phyloP scores from a whole-genome alignment of 2,329 filamentous ascomycete species.

The Phoma sp. region DNA sequence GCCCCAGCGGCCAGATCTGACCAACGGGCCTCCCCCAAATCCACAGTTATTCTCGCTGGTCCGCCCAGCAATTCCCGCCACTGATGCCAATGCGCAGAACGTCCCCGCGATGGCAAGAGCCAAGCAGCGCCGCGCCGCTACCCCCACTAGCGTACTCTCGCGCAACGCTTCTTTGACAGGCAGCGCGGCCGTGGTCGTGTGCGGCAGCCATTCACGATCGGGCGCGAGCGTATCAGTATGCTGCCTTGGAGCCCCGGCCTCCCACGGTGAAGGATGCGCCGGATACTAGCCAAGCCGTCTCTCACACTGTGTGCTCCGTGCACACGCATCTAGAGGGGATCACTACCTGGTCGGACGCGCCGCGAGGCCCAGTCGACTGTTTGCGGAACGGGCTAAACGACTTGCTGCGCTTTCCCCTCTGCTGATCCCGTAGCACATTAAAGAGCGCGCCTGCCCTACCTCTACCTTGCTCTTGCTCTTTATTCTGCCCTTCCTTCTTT shows the following conservation, averaged over 20 bases:
- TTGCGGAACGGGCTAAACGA: constrained; percentile 29
- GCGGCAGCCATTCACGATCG: constrained; percentile 24
- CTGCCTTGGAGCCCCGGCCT: constrained; percentile 4
- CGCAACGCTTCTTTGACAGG: constrained; percentile 28
- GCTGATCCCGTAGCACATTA: constrained; percentile 39
- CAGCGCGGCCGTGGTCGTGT: constrained; percentile 19
- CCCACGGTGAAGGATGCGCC: constrained; percentile 21
- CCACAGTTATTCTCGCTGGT: constrained; percentile 7
- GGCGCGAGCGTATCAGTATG: constrained; percentile 26
- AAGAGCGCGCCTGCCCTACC: constrained; percentile 25
- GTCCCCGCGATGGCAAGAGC: constrained; percentile 28
- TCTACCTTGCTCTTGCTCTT: constrained; percentile 4
- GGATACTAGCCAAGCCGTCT: constrained; percentile 29
- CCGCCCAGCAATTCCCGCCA: constrained; percentile 25
- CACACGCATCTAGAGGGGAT: constrained; percentile 22
- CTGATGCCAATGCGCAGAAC: constrained; percentile 30
- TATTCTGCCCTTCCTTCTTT: constrained; percentile 18
- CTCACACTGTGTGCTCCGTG: constrained; percentile 26
- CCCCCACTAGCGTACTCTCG: constrained; percentile 20
- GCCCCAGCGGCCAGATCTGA: constrained; percentile 15
- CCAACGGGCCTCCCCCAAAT: constrained; percentile 17
- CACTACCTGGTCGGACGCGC: constrained; percentile 35
- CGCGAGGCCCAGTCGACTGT: constrained; percentile 24
- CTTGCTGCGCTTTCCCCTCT: constrained; percentile 22
- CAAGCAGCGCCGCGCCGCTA: constrained; percentile 11